Conservation (phyloP, 2,329 filamentous ascomycete species). For the Trichoderma aggressivum region DNA sequence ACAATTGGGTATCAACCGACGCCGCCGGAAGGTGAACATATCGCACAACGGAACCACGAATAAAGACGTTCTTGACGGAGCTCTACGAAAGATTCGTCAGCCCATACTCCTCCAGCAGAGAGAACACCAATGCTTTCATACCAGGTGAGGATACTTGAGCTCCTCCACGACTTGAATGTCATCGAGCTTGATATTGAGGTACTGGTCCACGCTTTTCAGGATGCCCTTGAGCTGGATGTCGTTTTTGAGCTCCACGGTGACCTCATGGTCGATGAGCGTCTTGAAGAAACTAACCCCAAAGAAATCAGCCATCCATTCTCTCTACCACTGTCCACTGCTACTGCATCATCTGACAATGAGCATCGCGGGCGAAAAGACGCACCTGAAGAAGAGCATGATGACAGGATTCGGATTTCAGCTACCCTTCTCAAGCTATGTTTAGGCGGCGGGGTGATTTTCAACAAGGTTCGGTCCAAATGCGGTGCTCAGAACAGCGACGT, state of each 20-base stretch:
- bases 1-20: constrained; percentile 77
- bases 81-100: constrained; percentile 39
- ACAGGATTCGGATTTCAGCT: neutral
- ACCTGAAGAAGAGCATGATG: constrained; percentile 47
- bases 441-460: neutral
- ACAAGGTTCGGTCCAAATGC: neutral
- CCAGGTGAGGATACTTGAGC: constrained; percentile 89
- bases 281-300: constrained; percentile 78
- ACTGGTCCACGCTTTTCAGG: constrained; percentile 96
- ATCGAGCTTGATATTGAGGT: constrained; percentile 98
- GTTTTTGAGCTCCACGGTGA: constrained; percentile 98
- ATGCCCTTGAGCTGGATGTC: constrained; percentile 96
- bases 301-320: neutral
- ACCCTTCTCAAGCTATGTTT: neutral
- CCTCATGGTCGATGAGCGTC: constrained; percentile 93
- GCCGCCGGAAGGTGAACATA: constrained; percentile 84
- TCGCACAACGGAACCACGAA: constrained; percentile 85
- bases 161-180: constrained; percentile 92
- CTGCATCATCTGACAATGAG: neutral
- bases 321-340: neutral
- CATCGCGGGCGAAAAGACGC: neutral
- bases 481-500: neutral
- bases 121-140: constrained; percentile 38
- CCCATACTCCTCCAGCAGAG: too few species aligned
- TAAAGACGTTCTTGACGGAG: constrained; percentile 93